These are phyloP conservation scores for Daldinia loculata DNA, from an alignment of 495 filamentous ascomycete genomes.

Conservation along the genomic window DNA sequence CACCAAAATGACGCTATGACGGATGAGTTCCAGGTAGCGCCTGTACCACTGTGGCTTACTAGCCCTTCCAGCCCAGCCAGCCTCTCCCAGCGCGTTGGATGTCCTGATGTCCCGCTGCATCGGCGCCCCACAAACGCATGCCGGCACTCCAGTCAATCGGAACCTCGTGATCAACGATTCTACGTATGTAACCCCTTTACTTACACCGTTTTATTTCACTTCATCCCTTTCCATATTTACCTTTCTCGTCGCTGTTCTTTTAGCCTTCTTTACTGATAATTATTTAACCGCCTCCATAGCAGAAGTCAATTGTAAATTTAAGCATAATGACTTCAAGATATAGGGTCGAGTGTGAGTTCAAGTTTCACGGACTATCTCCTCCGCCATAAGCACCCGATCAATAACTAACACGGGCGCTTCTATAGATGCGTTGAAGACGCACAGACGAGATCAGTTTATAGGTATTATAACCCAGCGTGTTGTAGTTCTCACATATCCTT, in stretches of 20 bases:
- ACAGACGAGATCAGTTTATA: slow-evolving; percentile 84
- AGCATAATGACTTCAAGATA: slow-evolving; percentile 84
- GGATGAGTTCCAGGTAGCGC: slow-evolving; percentile 24
- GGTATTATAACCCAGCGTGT: slow-evolving; percentile 53
- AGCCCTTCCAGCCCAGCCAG: slow-evolving; percentile 2
- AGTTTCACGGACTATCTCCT: slow-evolving; percentile 28
- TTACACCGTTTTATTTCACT: slow-evolving; percentile 21
- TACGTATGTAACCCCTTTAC: slow-evolving; percentile 25
- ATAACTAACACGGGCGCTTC: slow-evolving; percentile 30
- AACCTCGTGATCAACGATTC: slow-evolving; percentile 32
- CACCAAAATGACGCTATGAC: slow-evolving; percentile 31
- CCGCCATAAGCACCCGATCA: slow-evolving; percentile 2
- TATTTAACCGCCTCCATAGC: neutral
- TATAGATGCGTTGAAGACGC: slow-evolving; percentile 87
- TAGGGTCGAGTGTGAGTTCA: slow-evolving; percentile 80
- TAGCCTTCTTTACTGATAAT: neutral
- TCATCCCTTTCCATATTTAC: slow-evolving; percentile 15
- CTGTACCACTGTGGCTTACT: slow-evolving; percentile 16
- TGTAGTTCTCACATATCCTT: neutral
- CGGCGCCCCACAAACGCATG: slow-evolving; percentile 24
- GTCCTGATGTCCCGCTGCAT: slow-evolving; percentile 17
- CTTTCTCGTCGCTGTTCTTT: neutral
- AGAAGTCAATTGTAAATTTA: slow-evolving; percentile 9
- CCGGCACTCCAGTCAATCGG: slow-evolving; percentile 7
- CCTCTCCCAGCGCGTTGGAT: slow-evolving; percentile 26